phyloP scores from a whole-genome alignment of 2,329 filamentous ascomycete species.

The Sporothrix phasma region DNA sequence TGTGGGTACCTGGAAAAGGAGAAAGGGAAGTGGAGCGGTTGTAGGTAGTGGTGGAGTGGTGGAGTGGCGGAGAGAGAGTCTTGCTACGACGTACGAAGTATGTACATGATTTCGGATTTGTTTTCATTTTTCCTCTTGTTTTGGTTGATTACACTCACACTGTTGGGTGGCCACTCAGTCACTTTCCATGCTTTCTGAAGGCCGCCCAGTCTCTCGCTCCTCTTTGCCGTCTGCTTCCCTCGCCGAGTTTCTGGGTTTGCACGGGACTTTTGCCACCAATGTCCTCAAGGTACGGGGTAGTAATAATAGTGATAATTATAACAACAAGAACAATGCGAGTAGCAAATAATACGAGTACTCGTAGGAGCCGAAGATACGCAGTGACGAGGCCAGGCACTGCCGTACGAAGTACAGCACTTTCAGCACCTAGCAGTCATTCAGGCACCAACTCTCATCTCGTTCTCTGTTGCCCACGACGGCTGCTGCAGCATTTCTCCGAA shows the following conservation, averaged over 20 bases:
- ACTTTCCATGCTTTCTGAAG: not conserved
- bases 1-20: conserved; percentile 5
- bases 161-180: not conserved
- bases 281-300: not conserved
- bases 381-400: too few relatives aligned
- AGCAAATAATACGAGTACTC: too few relatives aligned
- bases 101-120: conserved; percentile 1
- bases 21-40: not conserved
- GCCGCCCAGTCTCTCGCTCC: too few relatives aligned
- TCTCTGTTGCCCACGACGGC: not conserved
- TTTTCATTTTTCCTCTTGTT: not conserved
- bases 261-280: not conserved
- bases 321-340: too few relatives aligned
- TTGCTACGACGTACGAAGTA: too few relatives aligned
- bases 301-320: too few relatives aligned
- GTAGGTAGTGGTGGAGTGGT: not conserved
- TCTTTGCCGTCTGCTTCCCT: not conserved
- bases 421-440: too few relatives aligned
- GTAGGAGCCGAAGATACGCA: too few relatives aligned
- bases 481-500: conserved; percentile 11
- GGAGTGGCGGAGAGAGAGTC: not conserved
- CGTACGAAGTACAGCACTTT: too few relatives aligned
- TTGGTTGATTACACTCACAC: not conserved
- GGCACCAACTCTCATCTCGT: too few relatives aligned
- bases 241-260: not conserved